phyloP scores from a whole-genome alignment of 2,329 filamentous ascomycete species.

The Epichloe sp. region DNA sequence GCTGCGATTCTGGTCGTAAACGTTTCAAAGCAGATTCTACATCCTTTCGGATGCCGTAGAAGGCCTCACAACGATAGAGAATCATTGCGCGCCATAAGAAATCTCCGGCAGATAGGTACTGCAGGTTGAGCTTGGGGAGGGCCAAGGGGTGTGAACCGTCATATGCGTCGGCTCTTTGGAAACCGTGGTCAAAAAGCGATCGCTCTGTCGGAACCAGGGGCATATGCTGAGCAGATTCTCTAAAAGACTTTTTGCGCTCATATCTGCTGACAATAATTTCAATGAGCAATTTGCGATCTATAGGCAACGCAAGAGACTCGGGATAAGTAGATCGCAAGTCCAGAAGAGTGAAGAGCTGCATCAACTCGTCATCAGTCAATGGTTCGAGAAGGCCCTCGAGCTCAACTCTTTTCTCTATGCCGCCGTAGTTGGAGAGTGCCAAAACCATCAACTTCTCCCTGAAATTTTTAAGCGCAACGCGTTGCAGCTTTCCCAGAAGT shows the following conservation, averaged over 20 bases:
- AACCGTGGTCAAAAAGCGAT: conserved; percentile 62
- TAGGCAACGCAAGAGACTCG: conserved; percentile 46
- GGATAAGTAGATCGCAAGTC: conserved; percentile 79
- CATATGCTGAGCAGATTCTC: conserved; percentile 60
- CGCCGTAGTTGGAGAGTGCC: conserved; percentile 82
- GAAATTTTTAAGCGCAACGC: conserved; percentile 67
- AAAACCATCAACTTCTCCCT: conserved; percentile 84
- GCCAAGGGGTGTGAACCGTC: conserved; percentile 78
- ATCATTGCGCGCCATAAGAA: conserved; percentile 94
- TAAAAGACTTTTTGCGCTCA: conserved; percentile 69
- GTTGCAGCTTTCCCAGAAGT: conserved; percentile 64
- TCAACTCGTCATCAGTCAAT: conserved; percentile 62
- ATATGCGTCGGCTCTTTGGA: conserved; percentile 73
- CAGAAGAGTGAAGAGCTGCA: conserved; percentile 54
- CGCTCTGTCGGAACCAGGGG: conserved; percentile 74
- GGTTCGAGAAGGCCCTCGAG: conserved; percentile 61
- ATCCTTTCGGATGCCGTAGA: conserved; percentile 87
- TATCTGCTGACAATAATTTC: conserved; percentile 65
- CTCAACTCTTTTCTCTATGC: conserved; percentile 69
- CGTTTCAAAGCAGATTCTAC: conserved; percentile 72
- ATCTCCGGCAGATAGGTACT: conserved; percentile 89
- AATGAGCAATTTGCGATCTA: conserved; percentile 50
- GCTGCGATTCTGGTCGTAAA: conserved; percentile 54
- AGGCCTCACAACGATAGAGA: conserved; percentile 78
- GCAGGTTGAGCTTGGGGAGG: conserved; percentile 86